Conservation (phyloP, 768 basidiomycete species). For the Podaxis carcinomalis region DNA sequence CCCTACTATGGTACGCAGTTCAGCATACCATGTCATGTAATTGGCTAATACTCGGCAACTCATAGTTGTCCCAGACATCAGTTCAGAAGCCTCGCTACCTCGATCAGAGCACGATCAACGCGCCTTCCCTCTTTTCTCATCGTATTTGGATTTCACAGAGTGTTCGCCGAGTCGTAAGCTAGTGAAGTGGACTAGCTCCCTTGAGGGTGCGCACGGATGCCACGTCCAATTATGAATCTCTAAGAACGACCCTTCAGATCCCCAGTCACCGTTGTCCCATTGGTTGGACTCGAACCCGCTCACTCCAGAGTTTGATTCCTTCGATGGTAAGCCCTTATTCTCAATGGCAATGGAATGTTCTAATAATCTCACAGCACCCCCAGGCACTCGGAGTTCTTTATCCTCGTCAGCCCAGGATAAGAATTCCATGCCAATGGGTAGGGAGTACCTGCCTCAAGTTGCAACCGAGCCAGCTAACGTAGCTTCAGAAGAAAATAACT, state of each 20-base stretch:
- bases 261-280: conserved; percentile 18
- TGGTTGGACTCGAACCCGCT: conserved; percentile 22
- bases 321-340: conserved; percentile 14
- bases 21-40: not conserved
- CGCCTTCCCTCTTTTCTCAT: not conserved
- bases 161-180: not conserved
- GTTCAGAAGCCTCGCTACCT: not conserved
- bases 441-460: not conserved
- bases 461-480: not conserved
- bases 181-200: not conserved
- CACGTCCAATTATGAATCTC: not conserved
- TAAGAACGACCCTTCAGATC: conserved; percentile 11
- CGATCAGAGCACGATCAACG: not conserved
- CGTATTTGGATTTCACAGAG: not conserved
- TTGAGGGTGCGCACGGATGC: not conserved
- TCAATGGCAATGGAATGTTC: not conserved
- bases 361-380: not conserved
- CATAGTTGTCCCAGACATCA: not conserved
- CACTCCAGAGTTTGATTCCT: conserved; percentile 21
- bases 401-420: not conserved
- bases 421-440: conserved; percentile 5
- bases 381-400: not conserved
- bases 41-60: not conserved
- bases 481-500: conserved; percentile 19
- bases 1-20: conserved; percentile 1